Conservation (phyloP, 2,329 filamentous ascomycete species). For the Iodosphaeria phyllophila region DNA sequence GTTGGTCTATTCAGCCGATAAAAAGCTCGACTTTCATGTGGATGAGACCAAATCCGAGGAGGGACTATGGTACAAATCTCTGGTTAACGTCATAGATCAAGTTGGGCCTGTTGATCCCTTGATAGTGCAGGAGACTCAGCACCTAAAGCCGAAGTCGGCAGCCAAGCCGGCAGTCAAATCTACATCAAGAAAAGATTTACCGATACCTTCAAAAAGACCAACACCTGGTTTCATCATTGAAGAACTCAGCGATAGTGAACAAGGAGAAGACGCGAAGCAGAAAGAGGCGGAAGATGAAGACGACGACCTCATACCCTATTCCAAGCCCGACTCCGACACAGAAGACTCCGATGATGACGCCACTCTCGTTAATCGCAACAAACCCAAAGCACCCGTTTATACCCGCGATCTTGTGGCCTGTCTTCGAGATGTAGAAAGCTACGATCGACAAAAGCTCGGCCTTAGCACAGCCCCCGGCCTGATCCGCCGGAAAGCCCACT, state of each 20-base stretch:
- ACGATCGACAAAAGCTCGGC: slow-evolving; percentile 68
- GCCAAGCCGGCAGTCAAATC: slow-evolving; percentile 6
- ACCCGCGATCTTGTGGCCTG: slow-evolving; percentile 68
- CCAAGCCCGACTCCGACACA: slow-evolving; percentile 71
- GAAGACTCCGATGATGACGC: slow-evolving; percentile 91
- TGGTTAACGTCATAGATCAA: slow-evolving; percentile 44
- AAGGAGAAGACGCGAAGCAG: no score
- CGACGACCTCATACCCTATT: slow-evolving; percentile 57
- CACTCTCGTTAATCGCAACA: slow-evolving; percentile 68
- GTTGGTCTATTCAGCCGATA: slow-evolving; percentile 48
- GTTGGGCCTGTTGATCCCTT: slow-evolving; percentile 39
- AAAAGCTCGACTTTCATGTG: slow-evolving; percentile 65
- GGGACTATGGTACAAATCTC: slow-evolving; percentile 52
- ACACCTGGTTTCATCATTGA: slow-evolving; percentile 39
- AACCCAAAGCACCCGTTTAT: slow-evolving; percentile 72
- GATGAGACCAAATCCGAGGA: slow-evolving; percentile 61
- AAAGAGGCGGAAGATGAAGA: slow-evolving; percentile 36
- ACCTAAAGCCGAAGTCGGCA: slow-evolving; percentile 14
- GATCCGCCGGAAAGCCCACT: slow-evolving; percentile 74
- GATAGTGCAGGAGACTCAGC: slow-evolving; percentile 6
- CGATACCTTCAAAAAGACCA: no score
- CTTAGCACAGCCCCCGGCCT: slow-evolving; percentile 58
- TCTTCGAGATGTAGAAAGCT: slow-evolving; percentile 64
- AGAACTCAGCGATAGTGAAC: slow-evolving; percentile 43
- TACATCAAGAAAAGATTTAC: no score